These are phyloP conservation scores for Ramularia collo-cygni DNA, from an alignment of 2,329 filamentous ascomycete species.

Conservation along the genomic window DNA sequence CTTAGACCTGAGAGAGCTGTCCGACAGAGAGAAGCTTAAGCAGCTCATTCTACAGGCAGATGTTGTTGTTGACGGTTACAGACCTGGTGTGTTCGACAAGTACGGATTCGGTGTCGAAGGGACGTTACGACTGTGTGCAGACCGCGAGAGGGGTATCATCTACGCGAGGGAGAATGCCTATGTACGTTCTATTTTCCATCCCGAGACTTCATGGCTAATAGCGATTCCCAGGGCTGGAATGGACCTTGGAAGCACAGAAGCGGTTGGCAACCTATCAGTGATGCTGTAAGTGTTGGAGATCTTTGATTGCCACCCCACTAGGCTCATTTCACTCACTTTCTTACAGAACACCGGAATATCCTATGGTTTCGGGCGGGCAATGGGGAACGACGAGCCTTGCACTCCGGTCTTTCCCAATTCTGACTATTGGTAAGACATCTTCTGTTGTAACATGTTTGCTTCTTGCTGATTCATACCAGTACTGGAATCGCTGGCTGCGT, in stretches of 20 bases:
- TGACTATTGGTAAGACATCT: constrained; percentile 16
- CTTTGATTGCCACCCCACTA: too few species aligned
- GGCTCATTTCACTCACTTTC: too few species aligned
- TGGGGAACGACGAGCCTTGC: constrained; percentile 18
- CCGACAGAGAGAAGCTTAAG: constrained; percentile 34
- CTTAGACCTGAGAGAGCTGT: constrained; percentile 38
- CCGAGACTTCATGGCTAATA: too few species aligned
- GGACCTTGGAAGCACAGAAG: constrained; percentile 42
- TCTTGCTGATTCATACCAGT: constrained; percentile 7
- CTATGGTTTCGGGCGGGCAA: constrained; percentile 10
- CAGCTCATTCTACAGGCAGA: constrained; percentile 43
- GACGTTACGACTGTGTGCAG: constrained; percentile 36
- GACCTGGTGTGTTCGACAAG: constrained; percentile 43
- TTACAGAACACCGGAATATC: constrained; percentile 14
- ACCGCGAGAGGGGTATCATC: constrained; percentile 39
- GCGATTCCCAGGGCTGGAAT: too few species aligned
- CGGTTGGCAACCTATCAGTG: constrained; percentile 50
- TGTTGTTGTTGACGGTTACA: constrained; percentile 46
- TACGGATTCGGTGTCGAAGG: constrained; percentile 39
- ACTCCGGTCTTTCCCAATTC: constrained; percentile 21
- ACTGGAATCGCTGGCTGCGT: constrained; percentile 19
- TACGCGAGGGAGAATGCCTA: constrained; percentile 49
- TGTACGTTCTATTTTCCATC: too few species aligned
- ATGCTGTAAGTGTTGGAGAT: constrained; percentile 33
- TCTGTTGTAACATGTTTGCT: background rate